phyloP scores from a whole-genome alignment of 495 filamentous ascomycete species.

The Penicillium arizonense region DNA sequence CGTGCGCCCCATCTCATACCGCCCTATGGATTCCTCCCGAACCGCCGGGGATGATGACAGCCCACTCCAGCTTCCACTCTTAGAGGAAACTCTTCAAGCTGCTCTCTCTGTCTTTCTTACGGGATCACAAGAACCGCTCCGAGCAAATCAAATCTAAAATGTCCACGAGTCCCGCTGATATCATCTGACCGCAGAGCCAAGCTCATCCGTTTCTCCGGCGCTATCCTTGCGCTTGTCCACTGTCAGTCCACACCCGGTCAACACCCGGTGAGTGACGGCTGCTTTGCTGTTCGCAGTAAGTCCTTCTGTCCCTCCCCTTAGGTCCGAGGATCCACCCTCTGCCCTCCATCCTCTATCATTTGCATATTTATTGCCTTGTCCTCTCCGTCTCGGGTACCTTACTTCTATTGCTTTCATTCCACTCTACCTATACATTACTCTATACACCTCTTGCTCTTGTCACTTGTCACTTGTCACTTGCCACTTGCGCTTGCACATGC shows the following conservation, averaged over 20 bases:
- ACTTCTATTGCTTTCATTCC: not conserved
- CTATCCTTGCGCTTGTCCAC: conserved; percentile 16
- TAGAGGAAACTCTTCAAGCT: too few relatives aligned
- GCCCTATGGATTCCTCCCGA: conserved; percentile 1
- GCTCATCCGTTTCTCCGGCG: conserved; percentile 43
- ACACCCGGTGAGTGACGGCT: conserved; percentile 12
- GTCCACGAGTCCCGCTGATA: conserved; percentile 5
- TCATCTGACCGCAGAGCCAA: conserved; percentile 23
- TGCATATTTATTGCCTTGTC: not conserved
- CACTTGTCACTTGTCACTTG: not conserved
- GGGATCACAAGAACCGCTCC: not conserved
- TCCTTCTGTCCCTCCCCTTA: conserved; percentile 22
- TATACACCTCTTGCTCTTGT: not conserved
- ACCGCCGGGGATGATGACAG: not conserved
- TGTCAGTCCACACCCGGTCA: conserved; percentile 12
- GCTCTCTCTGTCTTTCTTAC: not conserved
- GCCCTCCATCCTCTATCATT: not conserved
- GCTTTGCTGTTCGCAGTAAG: conserved; percentile 17
- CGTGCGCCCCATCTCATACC: not conserved
- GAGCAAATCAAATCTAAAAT: not conserved
- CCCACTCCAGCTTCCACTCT: too few relatives aligned
- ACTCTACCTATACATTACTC: too few relatives aligned
- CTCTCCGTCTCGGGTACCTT: not conserved
- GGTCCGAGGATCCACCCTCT: conserved; percentile 17
- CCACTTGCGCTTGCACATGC: not conserved